Conservation (phyloP, 2,329 filamentous ascomycete genomes). For the Geosmithia putterillii region DNA sequence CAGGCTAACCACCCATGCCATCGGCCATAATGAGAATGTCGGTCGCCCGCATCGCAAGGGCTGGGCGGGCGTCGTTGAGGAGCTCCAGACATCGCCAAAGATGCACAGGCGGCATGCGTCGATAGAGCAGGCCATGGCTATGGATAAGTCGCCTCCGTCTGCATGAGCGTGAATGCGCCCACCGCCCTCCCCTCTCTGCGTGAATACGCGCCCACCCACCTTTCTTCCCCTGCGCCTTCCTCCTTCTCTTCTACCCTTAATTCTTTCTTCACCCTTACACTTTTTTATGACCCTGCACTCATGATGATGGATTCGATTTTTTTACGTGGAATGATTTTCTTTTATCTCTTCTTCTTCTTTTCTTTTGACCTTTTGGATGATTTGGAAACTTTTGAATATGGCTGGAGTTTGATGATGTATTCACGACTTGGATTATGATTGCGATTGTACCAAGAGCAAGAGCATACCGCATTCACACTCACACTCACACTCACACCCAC, state of each 20-base stretch:
- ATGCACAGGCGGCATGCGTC: slow-evolving; percentile 52
- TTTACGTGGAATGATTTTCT: too few species aligned
- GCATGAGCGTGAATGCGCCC: too few species aligned
- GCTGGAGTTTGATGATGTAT: not conserved
- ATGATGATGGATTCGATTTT: too few species aligned
- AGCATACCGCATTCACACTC: not conserved
- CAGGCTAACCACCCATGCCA: slow-evolving; percentile 39
- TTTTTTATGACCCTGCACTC: too few species aligned
- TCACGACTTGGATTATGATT: not conserved
- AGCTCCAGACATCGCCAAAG: slow-evolving; percentile 47
- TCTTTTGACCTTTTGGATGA: too few species aligned
- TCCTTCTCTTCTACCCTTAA: too few species aligned
- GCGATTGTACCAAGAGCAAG: slow-evolving; percentile 3
- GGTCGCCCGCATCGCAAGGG: slow-evolving; percentile 36
- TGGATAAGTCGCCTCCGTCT: slow-evolving; percentile 7
- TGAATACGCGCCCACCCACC: too few species aligned
- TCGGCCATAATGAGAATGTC: slow-evolving; percentile 37
- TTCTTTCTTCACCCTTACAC: too few species aligned
- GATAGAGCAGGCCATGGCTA: slow-evolving; percentile 44
- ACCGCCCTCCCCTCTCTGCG: not conserved
- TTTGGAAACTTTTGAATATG: too few species aligned
- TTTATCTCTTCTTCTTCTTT: too few species aligned
- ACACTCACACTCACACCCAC: not conserved
- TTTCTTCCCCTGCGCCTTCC: not conserved
- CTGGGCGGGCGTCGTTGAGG: slow-evolving; percentile 52